Conservation (phyloP, 2,329 filamentous ascomycete species). For the Verticillium albo-atrum region DNA sequence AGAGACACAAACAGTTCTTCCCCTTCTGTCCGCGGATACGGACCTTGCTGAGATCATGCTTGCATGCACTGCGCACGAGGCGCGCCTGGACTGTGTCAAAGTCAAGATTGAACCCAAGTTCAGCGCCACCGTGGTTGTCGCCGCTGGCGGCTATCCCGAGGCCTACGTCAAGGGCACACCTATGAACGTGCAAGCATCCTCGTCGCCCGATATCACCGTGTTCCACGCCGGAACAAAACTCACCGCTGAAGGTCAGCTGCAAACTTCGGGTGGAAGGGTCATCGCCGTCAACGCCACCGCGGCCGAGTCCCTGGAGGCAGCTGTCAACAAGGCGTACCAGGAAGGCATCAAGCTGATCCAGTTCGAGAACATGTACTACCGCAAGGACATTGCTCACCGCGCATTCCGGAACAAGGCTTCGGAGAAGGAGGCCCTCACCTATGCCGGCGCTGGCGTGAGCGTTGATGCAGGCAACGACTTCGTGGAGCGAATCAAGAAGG, state of each 20-base stretch:
- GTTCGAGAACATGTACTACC: slow-evolving; percentile 79
- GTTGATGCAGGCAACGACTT: slow-evolving; percentile 93
- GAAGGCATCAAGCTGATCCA: slow-evolving; percentile 65
- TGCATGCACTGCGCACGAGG: slow-evolving; percentile 60
- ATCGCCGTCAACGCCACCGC: slow-evolving; percentile 75
- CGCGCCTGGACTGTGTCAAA: slow-evolving; percentile 60
- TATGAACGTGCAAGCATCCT: slow-evolving; percentile 36
- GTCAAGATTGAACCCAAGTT: slow-evolving; percentile 61
- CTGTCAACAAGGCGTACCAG: slow-evolving; percentile 73
- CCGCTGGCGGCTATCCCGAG: slow-evolving; percentile 80
- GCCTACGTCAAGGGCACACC: slow-evolving; percentile 68
- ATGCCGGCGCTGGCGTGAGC: slow-evolving; percentile 88
- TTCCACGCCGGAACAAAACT: slow-evolving; percentile 82
- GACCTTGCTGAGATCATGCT: slow-evolving; percentile 83
- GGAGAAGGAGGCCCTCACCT: slow-evolving; percentile 63
- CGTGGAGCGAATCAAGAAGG: slow-evolving; percentile 85
- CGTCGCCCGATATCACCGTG: slow-evolving; percentile 50
- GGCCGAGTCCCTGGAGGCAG: slow-evolving; percentile 62
- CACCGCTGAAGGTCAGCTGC: slow-evolving; percentile 48
- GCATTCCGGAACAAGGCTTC: slow-evolving; percentile 47
- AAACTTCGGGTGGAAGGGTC: slow-evolving; percentile 75
- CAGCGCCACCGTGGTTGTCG: slow-evolving; percentile 79
- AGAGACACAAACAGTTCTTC: slow-evolving; percentile 77
- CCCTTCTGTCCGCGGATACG: slow-evolving; percentile 67
- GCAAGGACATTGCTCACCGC: slow-evolving; percentile 81